Base-by-base conservation (phyloP, 2,329 filamentous ascomycete species). In the Zasmidium citrigriseum region DNA sequence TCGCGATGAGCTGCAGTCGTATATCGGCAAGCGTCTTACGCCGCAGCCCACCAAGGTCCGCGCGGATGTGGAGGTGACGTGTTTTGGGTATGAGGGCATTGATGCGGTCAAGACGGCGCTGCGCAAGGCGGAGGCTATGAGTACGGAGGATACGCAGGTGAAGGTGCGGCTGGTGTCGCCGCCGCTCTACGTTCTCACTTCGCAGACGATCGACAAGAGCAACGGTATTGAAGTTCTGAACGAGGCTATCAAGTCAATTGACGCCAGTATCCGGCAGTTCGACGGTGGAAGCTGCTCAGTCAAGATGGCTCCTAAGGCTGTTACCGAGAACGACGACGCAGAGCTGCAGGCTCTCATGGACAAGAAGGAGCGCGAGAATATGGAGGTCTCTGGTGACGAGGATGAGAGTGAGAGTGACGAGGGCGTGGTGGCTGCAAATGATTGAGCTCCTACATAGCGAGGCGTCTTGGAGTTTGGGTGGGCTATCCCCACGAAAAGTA, bases 301-400 rank as follows among this genome's bases (percentile, higher is more conserved):
- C 69, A 96, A 96, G 86, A 99, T 99, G 95, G 93, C 95, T 71
- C 95, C 95, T 67, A 98, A 98, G 87, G 95, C 96, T 3, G 95
- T 99, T 62, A 99, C 95, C 1, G 96, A 98, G 83, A 96, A 92
- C 76, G 96, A 99, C 71, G 95, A 99, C 73, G 95, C 93, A 23
- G 93, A 97, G 78, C 83, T 99, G 66, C 92, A 97, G 77, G 95
- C 93, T 53, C 85, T 99, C 65, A 99, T 99, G 95, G 95, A 98
- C 84, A 97, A 98, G 88, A 88, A 90, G 67, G 95, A 96, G 82
- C 89, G 91, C 66, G 93, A 98, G 85, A 99, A 99, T 78, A 90
- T 91, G 75, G 91, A 99, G 77, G 91, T 99, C 72, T 96, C 92
- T 76, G 95, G 95, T 72, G 96, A 99, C 75, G 95, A 99, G 83